Percentiles rank a stretch among this genome's conserved stretches.
Evolutionary conservation across 306 rosid species (phyloP).

Genomic region (Prunus campanulata): DNA sequence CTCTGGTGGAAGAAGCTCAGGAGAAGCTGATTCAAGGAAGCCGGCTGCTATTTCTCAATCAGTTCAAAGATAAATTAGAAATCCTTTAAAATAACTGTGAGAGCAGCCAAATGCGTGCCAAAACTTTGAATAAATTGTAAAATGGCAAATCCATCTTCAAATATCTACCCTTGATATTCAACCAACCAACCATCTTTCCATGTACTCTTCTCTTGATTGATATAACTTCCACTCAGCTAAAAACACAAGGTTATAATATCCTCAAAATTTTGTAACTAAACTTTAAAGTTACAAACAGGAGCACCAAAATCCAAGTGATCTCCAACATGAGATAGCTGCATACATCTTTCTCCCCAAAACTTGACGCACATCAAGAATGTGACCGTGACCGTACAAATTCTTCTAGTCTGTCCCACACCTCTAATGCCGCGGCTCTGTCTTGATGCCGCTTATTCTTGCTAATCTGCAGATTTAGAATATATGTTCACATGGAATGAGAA

Average conservation of each 20-base stretch:
- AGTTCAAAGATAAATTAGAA: not conserved
- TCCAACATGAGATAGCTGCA: constrained; percentile 14
- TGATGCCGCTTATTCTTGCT: constrained; percentile 98
- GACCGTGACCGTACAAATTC: constrained; percentile 89
- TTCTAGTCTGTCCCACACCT: constrained; percentile 97
- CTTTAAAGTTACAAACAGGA: not conserved
- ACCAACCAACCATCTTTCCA: not conserved
- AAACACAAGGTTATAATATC: not conserved
- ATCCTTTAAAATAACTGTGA: not conserved
- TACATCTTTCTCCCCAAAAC: constrained; percentile 10
- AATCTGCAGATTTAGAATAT: constrained; percentile 49
- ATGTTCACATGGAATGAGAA: not conserved
- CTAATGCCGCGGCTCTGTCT: constrained; percentile 96
- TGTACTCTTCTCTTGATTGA: not conserved
- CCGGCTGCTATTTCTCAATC: not conserved
- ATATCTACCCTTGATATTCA: not conserved
- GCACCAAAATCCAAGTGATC: constrained; percentile 7
- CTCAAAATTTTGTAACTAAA: not conserved
- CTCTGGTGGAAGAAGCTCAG: not conserved
- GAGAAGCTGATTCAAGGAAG: not conserved
- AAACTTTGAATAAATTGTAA: not conserved
- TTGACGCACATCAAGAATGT: constrained; percentile 59
- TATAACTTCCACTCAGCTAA: not conserved
- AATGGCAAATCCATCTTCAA: not conserved
- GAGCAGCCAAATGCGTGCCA: not conserved